Percentiles rank a stretch among this genome's conserved stretches.
Evolutionary conservation across 352 stramenopile genomes (phyloP).

Genomic region (Globisporangium middletonii): DNA sequence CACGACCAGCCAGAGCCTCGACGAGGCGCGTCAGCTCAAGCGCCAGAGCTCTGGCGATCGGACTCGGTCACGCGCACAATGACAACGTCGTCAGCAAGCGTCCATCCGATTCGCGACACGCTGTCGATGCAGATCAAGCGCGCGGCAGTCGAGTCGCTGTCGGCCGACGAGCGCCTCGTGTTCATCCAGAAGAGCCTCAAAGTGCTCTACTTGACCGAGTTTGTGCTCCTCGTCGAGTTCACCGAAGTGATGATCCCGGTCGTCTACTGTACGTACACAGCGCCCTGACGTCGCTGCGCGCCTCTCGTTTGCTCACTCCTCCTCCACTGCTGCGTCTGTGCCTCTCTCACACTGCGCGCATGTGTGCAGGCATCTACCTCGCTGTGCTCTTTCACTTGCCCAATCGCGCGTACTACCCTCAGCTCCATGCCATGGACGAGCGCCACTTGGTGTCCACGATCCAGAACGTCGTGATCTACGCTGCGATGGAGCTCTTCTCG

Average conservation of each 20-base stretch:
- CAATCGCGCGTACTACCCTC: conserved; percentile 22
- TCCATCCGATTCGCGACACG: not conserved
- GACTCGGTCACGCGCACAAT: not conserved
- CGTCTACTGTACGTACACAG: conserved; percentile 26
- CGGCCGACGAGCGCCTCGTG: conserved; percentile 12
- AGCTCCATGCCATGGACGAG: conserved; percentile 18
- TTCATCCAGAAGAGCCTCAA: conserved; percentile 16
- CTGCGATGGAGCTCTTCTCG: conserved; percentile 28
- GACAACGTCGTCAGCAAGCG: not conserved
- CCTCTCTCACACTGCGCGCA: not conserved
- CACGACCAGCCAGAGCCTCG: not conserved
- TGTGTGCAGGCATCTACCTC: conserved; percentile 15
- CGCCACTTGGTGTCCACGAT: conserved; percentile 13
- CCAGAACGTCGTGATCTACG: conserved; percentile 28
- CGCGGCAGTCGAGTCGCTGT: not conserved
- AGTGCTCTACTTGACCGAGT: conserved; percentile 40
- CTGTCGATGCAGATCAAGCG: not conserved
- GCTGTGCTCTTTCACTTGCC: conserved; percentile 24
- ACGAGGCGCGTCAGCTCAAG: no score
- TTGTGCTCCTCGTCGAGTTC: conserved; percentile 35
- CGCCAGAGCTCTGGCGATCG: not conserved
- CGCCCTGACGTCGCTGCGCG: not conserved
- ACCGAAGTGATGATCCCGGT: conserved; percentile 31
- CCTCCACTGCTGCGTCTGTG: not conserved
- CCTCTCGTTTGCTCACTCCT: not conserved